Base-by-base conservation (phyloP, 164 flowering plant species). In the Litsea cubeba region DNA sequence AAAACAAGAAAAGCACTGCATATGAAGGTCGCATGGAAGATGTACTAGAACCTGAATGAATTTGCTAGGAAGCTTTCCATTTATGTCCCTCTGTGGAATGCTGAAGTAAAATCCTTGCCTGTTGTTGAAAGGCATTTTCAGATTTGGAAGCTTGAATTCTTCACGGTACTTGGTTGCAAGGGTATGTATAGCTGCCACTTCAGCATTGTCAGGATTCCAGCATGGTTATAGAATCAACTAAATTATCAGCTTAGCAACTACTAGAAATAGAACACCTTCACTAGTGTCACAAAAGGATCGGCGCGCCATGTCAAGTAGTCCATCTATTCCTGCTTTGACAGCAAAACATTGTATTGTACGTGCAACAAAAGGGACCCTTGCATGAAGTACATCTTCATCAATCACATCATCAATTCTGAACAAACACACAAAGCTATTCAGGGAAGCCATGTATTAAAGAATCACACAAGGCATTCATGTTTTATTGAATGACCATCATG, bases 331-430 rank as follows among this genome's bases (percentile, higher is more conserved):
- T 79, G 98, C 93, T 87, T 96, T 96, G 74, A 96, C 89, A 83
- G 99, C 99, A 84, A 96, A 96, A 83, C 99, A 96, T 82, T 94
- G 99, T 76, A 92, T 97, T 14, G 97, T 96, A 65, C 94, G 91
- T 12, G 99, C 98, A 87, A 96, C 88, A 82, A 96, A 96, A 74
- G 99, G 97, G 82, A 87, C 96, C 71, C 98, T 83, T 77, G 99
- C 88, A 83, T 96, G 97, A 79, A 91, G 91, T 71, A 94, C 97
- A 83, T 96, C 97, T 75, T 94, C 98, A 76, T 94, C 97, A 75
- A 96, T 91, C 67, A 91, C 92, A 76, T 94, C 97, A 20, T 90
- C 90, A 63, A 94, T 89, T 82, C 99, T 96, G 85, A 72, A 75
- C 76, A 20, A 73, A 75, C 72, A 25, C 57, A 32, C 28, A 57